Percentiles rank a stretch among this genome's conserved stretches.
Evolutionary conservation across 352 stramenopile species (phyloP).

Genomic region (Pythium aphanidermatum): DNA sequence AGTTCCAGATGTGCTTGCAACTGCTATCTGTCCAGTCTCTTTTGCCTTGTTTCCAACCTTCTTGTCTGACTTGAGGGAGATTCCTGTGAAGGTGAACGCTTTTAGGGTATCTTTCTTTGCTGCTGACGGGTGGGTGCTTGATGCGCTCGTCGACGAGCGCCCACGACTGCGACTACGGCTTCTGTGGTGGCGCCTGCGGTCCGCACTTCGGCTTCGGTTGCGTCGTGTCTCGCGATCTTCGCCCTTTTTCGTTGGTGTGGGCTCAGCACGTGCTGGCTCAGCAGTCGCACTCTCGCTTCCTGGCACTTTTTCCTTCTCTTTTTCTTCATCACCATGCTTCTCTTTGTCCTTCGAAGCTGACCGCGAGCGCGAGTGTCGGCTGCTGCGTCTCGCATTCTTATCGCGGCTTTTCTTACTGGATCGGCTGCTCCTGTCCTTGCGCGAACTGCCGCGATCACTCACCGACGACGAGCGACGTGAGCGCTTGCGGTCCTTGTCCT

Average conservation of each 20-base stretch:
- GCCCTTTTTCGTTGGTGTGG: conserved; percentile 8
- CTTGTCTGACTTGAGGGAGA: conserved; percentile 52
- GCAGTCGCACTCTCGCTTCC: conserved; percentile 1
- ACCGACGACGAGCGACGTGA: conserved; percentile 14
- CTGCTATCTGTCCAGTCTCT: no score
- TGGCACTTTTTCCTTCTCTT: no score
- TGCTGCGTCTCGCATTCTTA: conserved; percentile 2
- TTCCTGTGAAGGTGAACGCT: conserved; percentile 60
- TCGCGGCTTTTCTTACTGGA: conserved; percentile 17
- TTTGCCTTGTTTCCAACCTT: conserved; percentile 12
- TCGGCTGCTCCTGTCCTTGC: conserved; percentile 9
- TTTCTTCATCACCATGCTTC: no score
- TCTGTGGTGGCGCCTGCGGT: conserved; percentile 10
- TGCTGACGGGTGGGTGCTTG: neutral
- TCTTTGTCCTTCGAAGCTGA: no score
- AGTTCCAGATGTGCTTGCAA: no score
- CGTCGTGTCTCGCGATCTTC: conserved; percentile 9
- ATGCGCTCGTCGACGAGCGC: neutral
- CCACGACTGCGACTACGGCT: conserved; percentile 27
- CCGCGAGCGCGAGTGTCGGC: neutral
- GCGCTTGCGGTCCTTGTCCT: conserved; percentile 13
- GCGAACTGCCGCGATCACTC: neutral
- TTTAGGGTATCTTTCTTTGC: conserved; percentile 8
- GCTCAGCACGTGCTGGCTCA: no score
- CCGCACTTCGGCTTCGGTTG: conserved; percentile 23